Evolutionary conservation across 345 rosid genomes (phyloP).

Genomic region (Eucalyptus urophylla): DNA sequence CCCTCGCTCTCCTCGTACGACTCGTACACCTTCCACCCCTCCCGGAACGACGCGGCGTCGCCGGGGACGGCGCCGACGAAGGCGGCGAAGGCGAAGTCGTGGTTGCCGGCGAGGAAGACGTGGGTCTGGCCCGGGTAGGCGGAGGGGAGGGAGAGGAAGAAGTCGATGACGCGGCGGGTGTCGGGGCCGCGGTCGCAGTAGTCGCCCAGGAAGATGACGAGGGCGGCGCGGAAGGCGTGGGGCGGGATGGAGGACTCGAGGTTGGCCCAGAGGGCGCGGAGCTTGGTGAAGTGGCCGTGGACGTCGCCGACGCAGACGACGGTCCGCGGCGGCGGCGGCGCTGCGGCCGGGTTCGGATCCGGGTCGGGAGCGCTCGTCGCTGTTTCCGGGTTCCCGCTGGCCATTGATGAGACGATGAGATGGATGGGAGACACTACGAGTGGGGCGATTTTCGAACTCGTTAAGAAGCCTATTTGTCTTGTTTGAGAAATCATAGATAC

Average conservation of each 20-base stretch:
- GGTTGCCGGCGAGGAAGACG: constrained; percentile 61
- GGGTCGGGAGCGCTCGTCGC: background rate
- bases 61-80: constrained; percentile 44
- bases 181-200: constrained; percentile 87
- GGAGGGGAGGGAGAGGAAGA: constrained; percentile 35
- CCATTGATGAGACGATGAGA: background rate
- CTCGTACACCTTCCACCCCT: constrained; percentile 53
- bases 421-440: background rate
- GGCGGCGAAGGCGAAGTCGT: constrained; percentile 68
- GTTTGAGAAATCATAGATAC: no score
- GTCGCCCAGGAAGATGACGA: constrained; percentile 76
- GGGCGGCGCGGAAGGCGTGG: constrained; percentile 40
- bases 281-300: constrained; percentile 59
- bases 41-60: constrained; percentile 31
- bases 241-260: constrained; percentile 32
- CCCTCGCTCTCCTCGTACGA: constrained; percentile 60
- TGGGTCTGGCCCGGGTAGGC: constrained; percentile 47
- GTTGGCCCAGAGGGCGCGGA: constrained; percentile 60
- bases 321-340: constrained; percentile 7
- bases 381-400: background rate
- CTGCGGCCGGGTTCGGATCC: background rate
- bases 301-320: constrained; percentile 74
- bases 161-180: constrained; percentile 50
- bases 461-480: no score
- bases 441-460: no score